A percentile compares a stretch with the other conserved stretches of the same genome.
Evolutionary conservation across 306 rosid species (phyloP).

Genomic region (Glycyrrhiza uralensis): DNA sequence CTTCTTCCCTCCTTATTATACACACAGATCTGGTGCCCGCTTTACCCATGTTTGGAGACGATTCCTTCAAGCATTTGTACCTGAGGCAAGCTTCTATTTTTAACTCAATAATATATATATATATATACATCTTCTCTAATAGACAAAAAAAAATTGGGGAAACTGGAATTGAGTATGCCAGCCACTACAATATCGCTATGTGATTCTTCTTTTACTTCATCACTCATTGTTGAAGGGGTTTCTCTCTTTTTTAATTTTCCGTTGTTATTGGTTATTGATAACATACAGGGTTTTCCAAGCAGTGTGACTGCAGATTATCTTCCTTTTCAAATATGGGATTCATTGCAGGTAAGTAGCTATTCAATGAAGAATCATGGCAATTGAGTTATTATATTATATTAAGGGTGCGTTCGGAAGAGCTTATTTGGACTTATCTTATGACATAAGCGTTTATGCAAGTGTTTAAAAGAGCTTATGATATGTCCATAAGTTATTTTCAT

Average conservation of each 20-base stretch:
- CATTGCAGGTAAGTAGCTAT: constrained; percentile 74
- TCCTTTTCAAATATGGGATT: constrained; percentile 96
- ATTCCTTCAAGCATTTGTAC: constrained; percentile 85
- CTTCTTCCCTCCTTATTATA: background rate
- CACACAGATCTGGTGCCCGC: constrained; percentile 64
- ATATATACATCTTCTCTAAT: background rate
- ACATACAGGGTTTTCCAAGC: constrained; percentile 81
- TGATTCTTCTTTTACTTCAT: constrained; percentile 11
- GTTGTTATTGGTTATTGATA: background rate
- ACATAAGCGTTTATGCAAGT: too few species aligned
- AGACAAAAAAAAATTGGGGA: background rate
- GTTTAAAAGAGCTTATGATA: too few species aligned
- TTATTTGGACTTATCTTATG: too few species aligned
- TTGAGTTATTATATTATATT: constrained; percentile 14
- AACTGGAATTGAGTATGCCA: background rate
- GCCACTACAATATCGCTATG: background rate
- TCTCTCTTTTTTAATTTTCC: background rate
- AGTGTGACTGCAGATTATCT: constrained; percentile 94
- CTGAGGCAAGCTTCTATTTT: constrained; percentile 63
- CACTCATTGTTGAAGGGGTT: background rate
- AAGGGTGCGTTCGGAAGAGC: too few species aligned
- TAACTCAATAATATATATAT: too few species aligned
- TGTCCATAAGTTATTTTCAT: too few species aligned
- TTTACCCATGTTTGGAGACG: constrained; percentile 68
- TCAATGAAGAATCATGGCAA: background rate